A percentile compares a stretch with the other conserved stretches of the same genome.
Evolutionary conservation across 1,284 basidiomycete genomes (phyloP).

Genomic region (Spongispora temasekensis): DNA sequence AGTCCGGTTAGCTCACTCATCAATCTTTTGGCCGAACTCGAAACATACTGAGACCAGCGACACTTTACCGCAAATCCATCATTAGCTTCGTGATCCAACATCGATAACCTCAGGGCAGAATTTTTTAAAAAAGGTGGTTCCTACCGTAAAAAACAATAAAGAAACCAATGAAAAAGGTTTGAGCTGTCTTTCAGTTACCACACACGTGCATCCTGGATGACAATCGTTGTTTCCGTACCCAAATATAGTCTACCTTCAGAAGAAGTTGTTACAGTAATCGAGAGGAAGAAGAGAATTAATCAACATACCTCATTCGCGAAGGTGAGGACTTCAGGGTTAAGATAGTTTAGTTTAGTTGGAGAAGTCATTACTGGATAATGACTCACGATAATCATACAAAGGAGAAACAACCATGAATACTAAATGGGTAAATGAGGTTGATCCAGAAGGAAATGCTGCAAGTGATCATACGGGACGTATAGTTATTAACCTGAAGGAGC

Average conservation of each 20-base stretch:
- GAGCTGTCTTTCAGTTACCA: not conserved
- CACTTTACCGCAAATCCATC: not conserved
- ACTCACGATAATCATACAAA: not conserved
- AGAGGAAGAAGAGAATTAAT: too few species aligned
- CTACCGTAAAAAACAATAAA: not conserved
- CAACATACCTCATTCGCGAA: not conserved
- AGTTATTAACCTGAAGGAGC: not conserved
- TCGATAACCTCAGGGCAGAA: too few species aligned
- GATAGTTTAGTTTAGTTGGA: not conserved
- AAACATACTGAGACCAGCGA: not conserved
- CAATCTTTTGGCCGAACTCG: too few species aligned
- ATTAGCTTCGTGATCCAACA: not conserved
- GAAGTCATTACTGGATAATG: not conserved
- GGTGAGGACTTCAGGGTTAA: not conserved
- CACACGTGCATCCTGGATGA: not conserved
- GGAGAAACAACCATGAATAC: not conserved
- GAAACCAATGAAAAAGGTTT: conserved; percentile 2
- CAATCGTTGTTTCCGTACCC: not conserved
- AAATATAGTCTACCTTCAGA: not conserved
- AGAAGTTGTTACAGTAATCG: too few species aligned
- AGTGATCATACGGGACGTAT: not conserved
- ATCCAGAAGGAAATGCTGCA: not conserved
- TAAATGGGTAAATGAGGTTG: not conserved
- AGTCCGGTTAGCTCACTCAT: not conserved
- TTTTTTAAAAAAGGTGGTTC: too few species aligned